Evolutionary conservation across 1,284 basidiomycete species (phyloP), one percentile per base, ranked within the genome.

Genomic region (Erythrobasidium hasegawianum): DNA sequence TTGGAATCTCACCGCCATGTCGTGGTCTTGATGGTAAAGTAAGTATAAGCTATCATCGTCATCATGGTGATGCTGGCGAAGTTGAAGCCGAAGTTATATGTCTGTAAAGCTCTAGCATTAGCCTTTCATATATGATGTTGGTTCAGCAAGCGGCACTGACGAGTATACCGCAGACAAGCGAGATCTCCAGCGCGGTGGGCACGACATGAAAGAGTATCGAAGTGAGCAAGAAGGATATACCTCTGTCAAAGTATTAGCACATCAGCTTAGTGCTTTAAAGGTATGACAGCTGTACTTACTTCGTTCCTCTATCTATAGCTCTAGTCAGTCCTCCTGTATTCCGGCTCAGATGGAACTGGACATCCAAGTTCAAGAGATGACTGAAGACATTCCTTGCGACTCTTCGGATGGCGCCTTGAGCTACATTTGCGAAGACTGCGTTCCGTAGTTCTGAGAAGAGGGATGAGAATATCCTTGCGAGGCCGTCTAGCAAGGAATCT

Each of bases 231-330:
- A 98, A 98, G 0, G 91, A 92, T 72, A 98, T 97, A 47, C 95
- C 96, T 79, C 93, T 95, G 72, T 24, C 56, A 26, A 11, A 45
- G 29, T 0, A 41, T 38, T 8, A 10, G 24, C 14, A n/a, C n/a
- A n/a, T n/a, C n/a, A n/a, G n/a, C n/a, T n/a, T n/a, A n/a, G n/a
- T n/a, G n/a, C n/a, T n/a, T n/a, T n/a, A n/a, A n/a, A n/a, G n/a
- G n/a, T n/a, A n/a, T n/a, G n/a, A n/a, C n/a, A n/a, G n/a, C n/a
- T n/a, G n/a, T n/a, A n/a, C n/a, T 74, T 72, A 93, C 90, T 96
- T 98, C 22, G 96, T 97, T 24, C 95, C 96, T 9, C 95, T 83
- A 77, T 98, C 95, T 72, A 98, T 98, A 4, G 96, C 96, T 26
- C 95, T 81, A 0, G 94, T 97, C 47, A 98, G 81, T 5, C 95